These are phyloP conservation scores for Talaromyces piceae DNA, from an alignment of 2,329 filamentous ascomycete species.

Conservation along the genomic window DNA sequence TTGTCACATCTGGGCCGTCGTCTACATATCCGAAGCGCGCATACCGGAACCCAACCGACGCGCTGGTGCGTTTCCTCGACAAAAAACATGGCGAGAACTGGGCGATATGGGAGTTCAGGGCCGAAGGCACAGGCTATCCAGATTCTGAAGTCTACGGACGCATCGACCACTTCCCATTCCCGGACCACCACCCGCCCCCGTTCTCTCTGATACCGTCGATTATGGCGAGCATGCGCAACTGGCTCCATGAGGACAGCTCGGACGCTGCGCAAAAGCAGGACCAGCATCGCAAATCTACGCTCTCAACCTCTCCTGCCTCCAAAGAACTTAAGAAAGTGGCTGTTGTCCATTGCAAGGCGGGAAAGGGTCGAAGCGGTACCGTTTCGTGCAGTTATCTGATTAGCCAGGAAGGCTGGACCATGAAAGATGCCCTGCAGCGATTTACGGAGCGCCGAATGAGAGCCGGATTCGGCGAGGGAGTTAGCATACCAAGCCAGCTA, in stretches of 20 bases:
- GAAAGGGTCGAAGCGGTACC: conserved; percentile 87
- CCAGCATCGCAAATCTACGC: conserved; percentile 1
- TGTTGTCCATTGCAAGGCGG: conserved; percentile 95
- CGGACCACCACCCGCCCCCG: conserved; percentile 93
- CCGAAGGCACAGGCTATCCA: conserved; percentile 91
- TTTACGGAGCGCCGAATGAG: conserved; percentile 85
- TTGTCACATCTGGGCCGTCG: conserved; percentile 76
- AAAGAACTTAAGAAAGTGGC: conserved; percentile 55
- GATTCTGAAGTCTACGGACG: conserved; percentile 80
- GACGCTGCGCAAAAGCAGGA: conserved; percentile 17
- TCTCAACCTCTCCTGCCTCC: background rate
- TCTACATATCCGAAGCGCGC: conserved; percentile 83
- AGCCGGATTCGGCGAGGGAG: conserved; percentile 76
- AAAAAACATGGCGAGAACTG: conserved; percentile 73
- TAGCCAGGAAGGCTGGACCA: conserved; percentile 67
- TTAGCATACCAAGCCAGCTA: conserved; percentile 88
- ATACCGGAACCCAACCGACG: conserved; percentile 87
- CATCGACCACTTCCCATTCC: conserved; percentile 89
- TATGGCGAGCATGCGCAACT: conserved; percentile 86
- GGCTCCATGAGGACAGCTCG: conserved; percentile 48
- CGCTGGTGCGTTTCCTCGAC: conserved; percentile 82
- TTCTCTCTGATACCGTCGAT: conserved; percentile 84
- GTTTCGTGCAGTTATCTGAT: conserved; percentile 85
- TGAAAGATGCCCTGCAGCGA: conserved; percentile 55
- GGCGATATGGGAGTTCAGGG: conserved; percentile 97